Conservation (phyloP, 2,329 filamentous ascomycete genomes). For the Alternaria solani region DNA sequence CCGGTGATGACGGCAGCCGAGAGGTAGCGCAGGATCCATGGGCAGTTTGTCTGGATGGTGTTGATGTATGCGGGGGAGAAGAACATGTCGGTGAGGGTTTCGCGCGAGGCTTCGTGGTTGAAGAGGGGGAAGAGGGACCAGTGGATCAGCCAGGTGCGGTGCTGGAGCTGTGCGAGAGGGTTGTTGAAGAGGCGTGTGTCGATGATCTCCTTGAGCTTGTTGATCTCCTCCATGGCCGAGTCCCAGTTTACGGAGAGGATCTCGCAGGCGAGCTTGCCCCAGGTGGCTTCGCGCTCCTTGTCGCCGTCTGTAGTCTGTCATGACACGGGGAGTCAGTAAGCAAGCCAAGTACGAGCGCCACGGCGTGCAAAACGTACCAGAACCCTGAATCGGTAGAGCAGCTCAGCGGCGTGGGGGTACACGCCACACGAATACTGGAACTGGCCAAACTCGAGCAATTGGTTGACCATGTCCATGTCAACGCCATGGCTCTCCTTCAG, state of each 20-base stretch:
- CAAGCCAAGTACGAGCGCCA: neutral
- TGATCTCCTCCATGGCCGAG: slow-evolving; percentile 73
- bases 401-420: slow-evolving; percentile 87
- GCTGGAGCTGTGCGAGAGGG: slow-evolving; percentile 91
- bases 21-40: slow-evolving; percentile 95
- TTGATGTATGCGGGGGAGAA: slow-evolving; percentile 99
- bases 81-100: slow-evolving; percentile 92
- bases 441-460: slow-evolving; percentile 92
- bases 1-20: slow-evolving; percentile 95
- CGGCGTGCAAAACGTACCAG: slow-evolving; percentile 57
- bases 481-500: slow-evolving; percentile 96
- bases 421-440: slow-evolving; percentile 98
- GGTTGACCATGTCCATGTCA: slow-evolving; percentile 93
- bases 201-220: slow-evolving; percentile 75
- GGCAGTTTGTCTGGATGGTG: slow-evolving; percentile 97
- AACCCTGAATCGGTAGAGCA: slow-evolving; percentile 97
- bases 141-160: slow-evolving; percentile 97
- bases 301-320: slow-evolving; percentile 88
- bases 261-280: slow-evolving; percentile 97
- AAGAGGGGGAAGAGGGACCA: slow-evolving; percentile 99
- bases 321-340: slow-evolving; percentile 11
- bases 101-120: slow-evolving; percentile 92
- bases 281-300: slow-evolving; percentile 93
- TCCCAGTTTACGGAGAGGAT: slow-evolving; percentile 97
- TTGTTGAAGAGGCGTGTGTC: slow-evolving; percentile 96